These are phyloP conservation scores for Akebia trifoliata DNA, from an alignment of 164 flowering plant genomes.

Conservation along the genomic window DNA sequence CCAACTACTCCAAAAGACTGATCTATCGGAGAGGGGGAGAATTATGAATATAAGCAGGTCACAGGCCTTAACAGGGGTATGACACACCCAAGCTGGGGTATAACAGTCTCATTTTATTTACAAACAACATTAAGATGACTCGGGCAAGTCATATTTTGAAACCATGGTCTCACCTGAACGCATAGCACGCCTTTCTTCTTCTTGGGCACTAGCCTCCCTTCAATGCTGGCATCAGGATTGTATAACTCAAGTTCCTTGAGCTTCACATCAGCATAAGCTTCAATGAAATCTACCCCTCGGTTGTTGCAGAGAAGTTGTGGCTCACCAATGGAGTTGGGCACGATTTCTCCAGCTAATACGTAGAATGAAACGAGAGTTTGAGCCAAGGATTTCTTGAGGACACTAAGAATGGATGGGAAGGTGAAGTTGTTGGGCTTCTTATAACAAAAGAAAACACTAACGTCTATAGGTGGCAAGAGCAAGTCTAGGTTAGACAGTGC, in stretches of 20 bases:
- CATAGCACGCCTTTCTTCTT: constrained; percentile 34
- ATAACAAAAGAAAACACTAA: constrained; percentile 38
- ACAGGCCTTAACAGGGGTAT: too few species aligned
- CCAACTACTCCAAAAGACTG: too few species aligned
- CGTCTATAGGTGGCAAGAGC: constrained; percentile 28
- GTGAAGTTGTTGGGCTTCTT: constrained; percentile 3
- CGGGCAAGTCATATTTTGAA: too few species aligned
- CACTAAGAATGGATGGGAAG: constrained; percentile 9
- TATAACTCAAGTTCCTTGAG: constrained; percentile 29
- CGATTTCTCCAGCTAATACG: constrained; percentile 32
- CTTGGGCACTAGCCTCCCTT: constrained; percentile 37
- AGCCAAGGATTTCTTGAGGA: constrained; percentile 25
- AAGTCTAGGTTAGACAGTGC: constrained; percentile 38
- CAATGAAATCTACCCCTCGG: constrained; percentile 36
- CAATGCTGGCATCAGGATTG: constrained; percentile 36
- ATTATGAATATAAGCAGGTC: too few species aligned
- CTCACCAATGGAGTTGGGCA: constrained; percentile 27
- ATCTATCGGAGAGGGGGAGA: too few species aligned
- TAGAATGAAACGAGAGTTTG: constrained; percentile 27
- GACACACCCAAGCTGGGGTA: too few species aligned
- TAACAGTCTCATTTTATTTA: too few species aligned
- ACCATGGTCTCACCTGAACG: constrained; percentile 28
- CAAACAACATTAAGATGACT: too few species aligned
- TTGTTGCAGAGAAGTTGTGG: constrained; percentile 42
- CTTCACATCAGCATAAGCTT: constrained; percentile 37